Percentiles rank a stretch among this genome's conserved stretches.
Evolutionary conservation across 2,329 filamentous ascomycete genomes (phyloP).

Genomic region (Volutella citrinella): DNA sequence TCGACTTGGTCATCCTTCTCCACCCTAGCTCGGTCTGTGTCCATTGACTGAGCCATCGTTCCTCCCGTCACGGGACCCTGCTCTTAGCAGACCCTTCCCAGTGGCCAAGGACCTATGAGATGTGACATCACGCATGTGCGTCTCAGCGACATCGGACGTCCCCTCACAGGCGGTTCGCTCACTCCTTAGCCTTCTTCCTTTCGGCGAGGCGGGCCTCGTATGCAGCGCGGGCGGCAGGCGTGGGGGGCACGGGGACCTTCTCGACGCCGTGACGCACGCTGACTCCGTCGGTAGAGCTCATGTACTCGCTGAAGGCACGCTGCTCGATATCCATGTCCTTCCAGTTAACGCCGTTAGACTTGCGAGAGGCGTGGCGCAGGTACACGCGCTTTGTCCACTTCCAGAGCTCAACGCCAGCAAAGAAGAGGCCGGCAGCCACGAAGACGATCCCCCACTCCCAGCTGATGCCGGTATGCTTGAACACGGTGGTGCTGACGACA

Average conservation of each 20-base stretch:
- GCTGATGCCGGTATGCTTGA: slow-evolving; percentile 57
- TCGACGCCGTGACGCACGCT: slow-evolving; percentile 25
- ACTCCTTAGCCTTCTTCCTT: slow-evolving; percentile 17
- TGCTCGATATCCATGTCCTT: slow-evolving; percentile 39
- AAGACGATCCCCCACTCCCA: slow-evolving; percentile 65
- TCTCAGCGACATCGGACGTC: too few species aligned
- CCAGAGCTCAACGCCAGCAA: slow-evolving; percentile 56
- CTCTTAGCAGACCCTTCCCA: too few species aligned
- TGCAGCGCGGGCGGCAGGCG: slow-evolving; percentile 5
- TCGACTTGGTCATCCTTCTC: too few species aligned
- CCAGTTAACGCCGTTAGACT: slow-evolving; percentile 26
- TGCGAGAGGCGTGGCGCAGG: slow-evolving; percentile 27
- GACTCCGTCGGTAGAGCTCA: slow-evolving; percentile 26
- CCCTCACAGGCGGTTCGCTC: slow-evolving; percentile 9
- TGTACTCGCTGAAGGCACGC: slow-evolving; percentile 37
- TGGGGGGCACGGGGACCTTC: slow-evolving; percentile 16
- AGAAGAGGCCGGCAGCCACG: slow-evolving; percentile 51
- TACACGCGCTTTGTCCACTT: slow-evolving; percentile 55
- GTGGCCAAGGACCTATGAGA: too few species aligned
- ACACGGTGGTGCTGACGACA: slow-evolving; percentile 55
- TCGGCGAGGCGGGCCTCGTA: slow-evolving; percentile 10
- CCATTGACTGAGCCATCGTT: too few species aligned
- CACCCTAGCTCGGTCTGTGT: too few species aligned
- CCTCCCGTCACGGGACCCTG: too few species aligned
- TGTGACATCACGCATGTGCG: too few species aligned